Evolutionary conservation across 306 rosid species (phyloP), one percentile per base, ranked within the genome.

Genomic region (Fagus crenata): DNA sequence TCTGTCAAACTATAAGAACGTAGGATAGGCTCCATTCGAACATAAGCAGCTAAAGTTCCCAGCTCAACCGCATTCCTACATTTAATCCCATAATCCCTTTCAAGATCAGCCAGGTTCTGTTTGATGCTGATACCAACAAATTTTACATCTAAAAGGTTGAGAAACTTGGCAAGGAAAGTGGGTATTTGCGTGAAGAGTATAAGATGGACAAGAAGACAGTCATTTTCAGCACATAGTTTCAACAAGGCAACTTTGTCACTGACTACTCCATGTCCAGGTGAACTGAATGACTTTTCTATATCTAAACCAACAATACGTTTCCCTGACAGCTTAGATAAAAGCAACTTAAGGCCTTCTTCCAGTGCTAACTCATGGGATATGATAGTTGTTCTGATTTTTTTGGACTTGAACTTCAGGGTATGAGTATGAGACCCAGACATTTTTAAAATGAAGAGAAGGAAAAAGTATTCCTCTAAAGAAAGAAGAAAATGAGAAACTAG

Each of bases 81-180:
- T 32, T 32, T 37, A 60, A 60, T 6, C 15, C 67, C 40, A 32
- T 60, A 31, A 60, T 60, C 67, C 37, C 67, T 32, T 60, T 4
- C 39, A 60, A 60, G 67, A 60, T 60, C 40, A 31, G 17, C 35
- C 17, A 60, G n/a, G 36, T 60, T 60, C 17, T 32, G 14, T 11
- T 60, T 60, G 67, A 60, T 60, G 67, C 67, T 32, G 6, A 32
- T 32, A 31, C 67, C 67, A 11, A 60, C 40, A 33, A 60, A 60
- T 60, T 37, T 60, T 11, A 60, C 5, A 4, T 60, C 67, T 60
- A 17, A 60, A 32, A 60, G 67, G 33, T 60, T 5, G 13, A 60
- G 67, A 60, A 60, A 60, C 67, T 31, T 60, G 40, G 67, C 33
- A 60, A 60, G 67, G 40, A 39, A 60, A 32, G 67, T 60, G 67